Base-by-base conservation (phyloP, 306 rosid species). In the Quillaja saponaria region DNA sequence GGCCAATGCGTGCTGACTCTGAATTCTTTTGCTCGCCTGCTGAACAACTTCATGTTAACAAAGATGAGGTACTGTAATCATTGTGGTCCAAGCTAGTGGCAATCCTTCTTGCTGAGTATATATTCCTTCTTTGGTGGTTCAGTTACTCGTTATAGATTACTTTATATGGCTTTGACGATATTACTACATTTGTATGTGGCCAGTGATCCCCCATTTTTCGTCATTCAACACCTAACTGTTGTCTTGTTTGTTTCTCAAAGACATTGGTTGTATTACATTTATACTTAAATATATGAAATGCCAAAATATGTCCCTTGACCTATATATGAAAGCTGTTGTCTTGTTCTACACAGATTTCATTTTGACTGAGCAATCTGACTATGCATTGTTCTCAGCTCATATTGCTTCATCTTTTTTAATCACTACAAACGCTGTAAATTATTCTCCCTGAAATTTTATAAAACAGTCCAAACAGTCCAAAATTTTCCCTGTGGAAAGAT, bases 1-100 rank as follows among this genome's bases (percentile, higher is more conserved):
- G 98, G 98, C 98, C 98, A 10, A 92, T 92, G 98, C 92, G 90
- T 31, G 75, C 83, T 46, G 80, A 76, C 67, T 79, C 90, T 15
- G 85, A 77, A 38, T 92, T 88, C 87, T 92, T 92, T 76, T 79
- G 66, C 53, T 17, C 14, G 31, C 85, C 71, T 58, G 34, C 1
- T 4, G 68, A 60, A 37, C 59, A 58, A 5, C 56, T 2, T 71
- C 61, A 8, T 25, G 50, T 1, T 67, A 69, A 74, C 71, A 88
- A 72, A 78, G 85, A 85, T 34, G 88, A 77, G 79, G 97, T 91
- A 78, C n/a, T n/a, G n/a, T n/a, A n/a, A n/a, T n/a, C n/a, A 78
- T 7, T 33, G 64, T 71, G 51, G 56, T 48, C n/a, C n/a, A n/a
- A n/a, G n/a, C n/a, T n/a, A n/a, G n/a, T n/a, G n/a, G n/a, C n/a